Percentiles rank a stretch among this genome's conserved stretches.
Conservation (phyloP, 352 stramenopile genomes). For the Blastocystis sp. region DNA sequence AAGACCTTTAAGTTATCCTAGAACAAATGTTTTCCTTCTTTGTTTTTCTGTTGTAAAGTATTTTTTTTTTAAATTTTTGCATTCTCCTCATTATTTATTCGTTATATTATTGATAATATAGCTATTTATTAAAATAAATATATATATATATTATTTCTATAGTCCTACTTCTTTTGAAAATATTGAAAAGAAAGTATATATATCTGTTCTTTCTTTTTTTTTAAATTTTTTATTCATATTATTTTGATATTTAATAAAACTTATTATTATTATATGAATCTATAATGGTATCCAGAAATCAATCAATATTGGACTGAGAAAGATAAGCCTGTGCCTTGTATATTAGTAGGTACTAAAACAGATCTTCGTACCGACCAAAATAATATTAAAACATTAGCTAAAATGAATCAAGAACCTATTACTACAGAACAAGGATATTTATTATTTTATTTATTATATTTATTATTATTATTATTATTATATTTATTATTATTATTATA, state of each 20-base stretch:
- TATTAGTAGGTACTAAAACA: conserved; percentile 78
- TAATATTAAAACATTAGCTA: conserved; percentile 59
- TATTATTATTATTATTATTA: no score
- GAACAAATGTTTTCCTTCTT: conserved; percentile 83
- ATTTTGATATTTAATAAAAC: no score
- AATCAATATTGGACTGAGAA: conserved; percentile 41
- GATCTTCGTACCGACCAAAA: conserved; percentile 68
- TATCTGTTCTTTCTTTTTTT: conserved; percentile 67
- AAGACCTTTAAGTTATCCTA: conserved; percentile 73
- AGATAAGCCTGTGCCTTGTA: conserved; percentile 62
- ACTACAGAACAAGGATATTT: conserved; percentile 50
- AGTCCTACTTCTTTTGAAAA: conserved; percentile 76
- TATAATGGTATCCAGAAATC: conserved; percentile 44
- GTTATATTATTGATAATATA: no score
- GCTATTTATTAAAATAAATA: no score
- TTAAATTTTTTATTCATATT: no score
- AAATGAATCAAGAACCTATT: conserved; percentile 53
- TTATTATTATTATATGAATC: not conserved
- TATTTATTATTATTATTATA: not conserved
- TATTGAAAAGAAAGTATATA: conserved; percentile 74
- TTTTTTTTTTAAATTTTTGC: not conserved
- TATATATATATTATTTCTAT: no score
- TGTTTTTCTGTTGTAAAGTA: conserved; percentile 67
- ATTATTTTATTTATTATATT: not conserved
- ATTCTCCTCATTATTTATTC: conserved; percentile 3